Conservation (phyloP, 2,329 filamentous ascomycete genomes). For the Chlorencoelia australis region DNA sequence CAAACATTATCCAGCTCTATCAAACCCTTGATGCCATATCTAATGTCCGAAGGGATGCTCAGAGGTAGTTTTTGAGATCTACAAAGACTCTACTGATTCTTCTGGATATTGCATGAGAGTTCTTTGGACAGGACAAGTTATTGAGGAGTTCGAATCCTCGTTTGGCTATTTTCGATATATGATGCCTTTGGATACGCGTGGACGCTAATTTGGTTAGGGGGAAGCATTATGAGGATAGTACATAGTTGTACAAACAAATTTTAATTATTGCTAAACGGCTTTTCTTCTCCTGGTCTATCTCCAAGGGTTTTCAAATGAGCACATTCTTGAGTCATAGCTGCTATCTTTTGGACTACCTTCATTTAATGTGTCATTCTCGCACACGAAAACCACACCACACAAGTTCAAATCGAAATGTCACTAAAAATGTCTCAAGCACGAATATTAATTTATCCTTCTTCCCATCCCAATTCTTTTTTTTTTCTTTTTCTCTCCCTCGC, state of each 20-base stretch:
- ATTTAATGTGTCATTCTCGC: background rate
- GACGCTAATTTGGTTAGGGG: constrained; percentile 52
- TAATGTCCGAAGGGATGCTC: too few relatives aligned
- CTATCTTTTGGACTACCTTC: background rate
- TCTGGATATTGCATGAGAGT: constrained; percentile 49
- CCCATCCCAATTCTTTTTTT: background rate
- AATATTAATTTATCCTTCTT: background rate
- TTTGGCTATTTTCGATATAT: constrained; percentile 62
- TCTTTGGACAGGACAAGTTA: constrained; percentile 57
- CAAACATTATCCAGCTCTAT: too few relatives aligned
- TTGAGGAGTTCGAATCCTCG: constrained; percentile 58
- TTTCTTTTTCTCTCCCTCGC: background rate
- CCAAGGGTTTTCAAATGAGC: too few relatives aligned
- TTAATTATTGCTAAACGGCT: too few relatives aligned
- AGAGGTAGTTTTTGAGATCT: constrained; percentile 71
- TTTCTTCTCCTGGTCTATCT: too few relatives aligned
- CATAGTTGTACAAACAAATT: background rate
- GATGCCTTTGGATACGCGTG: constrained; percentile 58
- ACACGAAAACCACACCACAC: too few relatives aligned
- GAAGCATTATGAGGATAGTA: constrained; percentile 33
- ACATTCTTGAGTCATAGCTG: background rate
- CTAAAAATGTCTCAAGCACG: too few relatives aligned
- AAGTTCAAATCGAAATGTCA: too few relatives aligned
- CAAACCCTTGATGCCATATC: too few relatives aligned
- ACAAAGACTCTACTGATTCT: constrained; percentile 30